phyloP scores from a whole-genome alignment of 2,329 filamentous ascomycete genomes.

The Zalaria sp. region DNA sequence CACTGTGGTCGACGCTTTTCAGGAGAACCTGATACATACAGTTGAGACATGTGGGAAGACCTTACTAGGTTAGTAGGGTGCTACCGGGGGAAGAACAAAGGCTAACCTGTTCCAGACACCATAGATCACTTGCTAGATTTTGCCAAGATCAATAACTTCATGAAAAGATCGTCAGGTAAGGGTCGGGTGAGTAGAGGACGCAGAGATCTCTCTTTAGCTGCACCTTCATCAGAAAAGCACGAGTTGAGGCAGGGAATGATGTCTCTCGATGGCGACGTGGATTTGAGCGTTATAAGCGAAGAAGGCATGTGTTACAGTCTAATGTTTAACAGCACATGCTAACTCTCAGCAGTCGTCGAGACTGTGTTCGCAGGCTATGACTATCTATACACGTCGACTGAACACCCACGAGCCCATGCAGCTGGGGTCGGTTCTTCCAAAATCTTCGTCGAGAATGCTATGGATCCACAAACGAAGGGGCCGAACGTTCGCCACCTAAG shows the following conservation, averaged over 20 bases:
- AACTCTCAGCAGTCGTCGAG: conserved; percentile 1
- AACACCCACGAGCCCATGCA: conserved; percentile 14
- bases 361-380: conserved; percentile 24
- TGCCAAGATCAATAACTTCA: conserved; percentile 21
- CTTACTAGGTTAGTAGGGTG: conserved; percentile 22
- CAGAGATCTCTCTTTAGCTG: not conserved
- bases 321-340: not conserved
- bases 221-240: not conserved
- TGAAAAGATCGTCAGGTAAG: conserved; percentile 11
- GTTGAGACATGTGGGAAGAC: conserved; percentile 33
- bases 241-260: not conserved
- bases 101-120: not conserved
- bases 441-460: conserved; percentile 8
- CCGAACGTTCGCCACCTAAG: not conserved
- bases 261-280: conserved; percentile 4
- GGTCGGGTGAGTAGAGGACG: not conserved
- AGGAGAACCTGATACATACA: conserved; percentile 27
- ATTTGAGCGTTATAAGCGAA: conserved; percentile 4
- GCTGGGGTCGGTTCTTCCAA: conserved; percentile 29
- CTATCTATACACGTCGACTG: conserved; percentile 6
- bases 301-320: not conserved
- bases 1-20: conserved; percentile 21
- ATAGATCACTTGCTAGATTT: conserved; percentile 23
- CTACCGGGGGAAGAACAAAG: not conserved
- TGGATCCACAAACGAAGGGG: conserved; percentile 5